A percentile compares a stretch with the other conserved stretches of the same genome.
phyloP scores from a whole-genome alignment of 1,284 basidiomycete species.

The Acaromyces ingoldii region DNA sequence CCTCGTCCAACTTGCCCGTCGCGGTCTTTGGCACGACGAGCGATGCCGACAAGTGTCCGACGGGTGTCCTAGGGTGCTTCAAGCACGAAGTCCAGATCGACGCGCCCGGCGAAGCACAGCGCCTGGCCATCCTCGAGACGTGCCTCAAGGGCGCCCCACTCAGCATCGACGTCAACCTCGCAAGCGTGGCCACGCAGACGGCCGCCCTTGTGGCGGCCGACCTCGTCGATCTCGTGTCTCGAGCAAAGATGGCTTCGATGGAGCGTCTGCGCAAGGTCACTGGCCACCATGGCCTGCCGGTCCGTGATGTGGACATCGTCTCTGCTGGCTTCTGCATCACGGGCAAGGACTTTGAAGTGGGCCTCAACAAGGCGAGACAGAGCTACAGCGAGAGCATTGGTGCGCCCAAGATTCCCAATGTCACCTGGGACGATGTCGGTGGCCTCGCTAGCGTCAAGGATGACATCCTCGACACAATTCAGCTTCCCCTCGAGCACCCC shows the following conservation, averaged over 20 bases:
- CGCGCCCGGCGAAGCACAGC: slow-evolving; percentile 74
- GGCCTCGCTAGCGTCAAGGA: slow-evolving; percentile 81
- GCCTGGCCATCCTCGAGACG: slow-evolving; percentile 52
- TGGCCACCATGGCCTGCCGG: slow-evolving; percentile 1
- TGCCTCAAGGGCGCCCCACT: slow-evolving; percentile 57
- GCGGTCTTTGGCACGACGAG: slow-evolving; percentile 65
- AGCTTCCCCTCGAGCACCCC: slow-evolving; percentile 87
- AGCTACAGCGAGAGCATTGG: slow-evolving; percentile 89
- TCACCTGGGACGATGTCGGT: slow-evolving; percentile 97
- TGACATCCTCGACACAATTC: slow-evolving; percentile 95
- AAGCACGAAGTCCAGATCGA: slow-evolving; percentile 74
- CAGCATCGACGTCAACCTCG: slow-evolving; percentile 73
- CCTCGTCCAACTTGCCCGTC: slow-evolving; percentile 16
- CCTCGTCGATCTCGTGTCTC: slow-evolving; percentile 66
- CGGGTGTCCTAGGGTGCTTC: slow-evolving; percentile 68
- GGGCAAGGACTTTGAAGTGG: slow-evolving; percentile 66
- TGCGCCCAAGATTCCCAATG: slow-evolving; percentile 90
- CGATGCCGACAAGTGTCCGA: slow-evolving; percentile 65
- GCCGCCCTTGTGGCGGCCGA: slow-evolving; percentile 86
- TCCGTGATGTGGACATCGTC: slow-evolving; percentile 24
- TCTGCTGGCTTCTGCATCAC: slow-evolving; percentile 62
- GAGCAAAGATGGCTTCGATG: slow-evolving; percentile 63
- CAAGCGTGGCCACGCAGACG: slow-evolving; percentile 74
- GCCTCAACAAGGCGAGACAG: slow-evolving; percentile 69
- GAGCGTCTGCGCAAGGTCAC: slow-evolving; percentile 55